Evolutionary conservation across 495 filamentous ascomycete species (phyloP).

Genomic region (Collariella sp.): DNA sequence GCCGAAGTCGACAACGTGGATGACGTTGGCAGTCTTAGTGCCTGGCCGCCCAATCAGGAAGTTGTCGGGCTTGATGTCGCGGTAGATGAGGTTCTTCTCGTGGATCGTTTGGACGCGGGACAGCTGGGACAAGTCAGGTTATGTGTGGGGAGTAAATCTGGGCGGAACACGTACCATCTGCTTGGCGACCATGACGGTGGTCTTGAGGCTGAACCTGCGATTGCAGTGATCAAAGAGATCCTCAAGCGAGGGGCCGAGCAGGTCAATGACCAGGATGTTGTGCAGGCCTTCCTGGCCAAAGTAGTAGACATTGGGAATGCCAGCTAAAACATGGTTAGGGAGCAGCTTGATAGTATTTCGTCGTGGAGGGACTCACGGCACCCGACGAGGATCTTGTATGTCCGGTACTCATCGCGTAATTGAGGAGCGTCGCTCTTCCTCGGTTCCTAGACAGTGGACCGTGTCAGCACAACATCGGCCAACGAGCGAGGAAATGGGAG

Average conservation of each 20-base stretch:
- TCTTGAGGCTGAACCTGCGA: slow-evolving; percentile 91
- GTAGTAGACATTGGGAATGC: slow-evolving; percentile 99
- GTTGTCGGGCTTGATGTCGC: slow-evolving; percentile 99
- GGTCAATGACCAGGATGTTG: slow-evolving; percentile 98
- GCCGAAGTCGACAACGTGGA: slow-evolving; percentile 98
- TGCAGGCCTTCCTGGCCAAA: slow-evolving; percentile 98
- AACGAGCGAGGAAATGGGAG: not conserved
- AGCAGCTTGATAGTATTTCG: not conserved
- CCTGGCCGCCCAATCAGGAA: slow-evolving; percentile 94
- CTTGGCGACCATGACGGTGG: slow-evolving; percentile 98
- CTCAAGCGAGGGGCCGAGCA: slow-evolving; percentile 91
- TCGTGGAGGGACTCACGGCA: slow-evolving; percentile 69
- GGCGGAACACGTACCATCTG: slow-evolving; percentile 70
- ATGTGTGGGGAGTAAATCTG: not conserved
- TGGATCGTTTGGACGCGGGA: slow-evolving; percentile 98
- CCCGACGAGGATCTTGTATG: slow-evolving; percentile 98
- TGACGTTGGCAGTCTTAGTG: slow-evolving; percentile 91
- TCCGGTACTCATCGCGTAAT: slow-evolving; percentile 96
- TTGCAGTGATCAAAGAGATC: slow-evolving; percentile 98
- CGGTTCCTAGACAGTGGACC: slow-evolving; percentile 62
- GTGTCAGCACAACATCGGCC: not conserved
- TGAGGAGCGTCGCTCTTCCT: slow-evolving; percentile 98
- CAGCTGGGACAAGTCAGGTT: slow-evolving; percentile 40
- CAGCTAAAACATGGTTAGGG: slow-evolving; percentile 48
- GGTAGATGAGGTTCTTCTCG: slow-evolving; percentile 99